Conservation (phyloP, 2,329 filamentous ascomycete species). For the Cercospora zeina region DNA sequence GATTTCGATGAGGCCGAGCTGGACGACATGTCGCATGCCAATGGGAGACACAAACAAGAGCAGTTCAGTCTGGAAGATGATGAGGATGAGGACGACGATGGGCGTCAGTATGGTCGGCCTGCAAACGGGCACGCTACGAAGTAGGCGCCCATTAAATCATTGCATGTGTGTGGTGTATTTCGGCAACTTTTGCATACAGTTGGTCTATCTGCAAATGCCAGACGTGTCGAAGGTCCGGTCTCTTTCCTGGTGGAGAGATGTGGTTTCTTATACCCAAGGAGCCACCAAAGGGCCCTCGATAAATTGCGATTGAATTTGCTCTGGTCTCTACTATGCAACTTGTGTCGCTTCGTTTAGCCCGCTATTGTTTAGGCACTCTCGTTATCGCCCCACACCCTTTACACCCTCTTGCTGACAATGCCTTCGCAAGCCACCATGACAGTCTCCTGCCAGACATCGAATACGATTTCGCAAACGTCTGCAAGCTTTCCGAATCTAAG, state of each 20-base stretch:
- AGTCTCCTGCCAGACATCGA: background rate
- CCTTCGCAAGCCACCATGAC: background rate
- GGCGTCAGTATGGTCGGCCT: slow-evolving; percentile 14
- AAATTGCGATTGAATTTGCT: no score
- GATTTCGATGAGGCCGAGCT: slow-evolving; percentile 64
- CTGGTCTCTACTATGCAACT: background rate
- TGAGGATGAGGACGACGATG: slow-evolving; percentile 23
- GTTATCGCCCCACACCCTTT: background rate
- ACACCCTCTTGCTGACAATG: background rate
- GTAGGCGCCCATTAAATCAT: background rate
- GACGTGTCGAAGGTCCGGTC: no score
- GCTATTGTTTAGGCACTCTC: background rate
- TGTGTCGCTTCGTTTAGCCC: background rate
- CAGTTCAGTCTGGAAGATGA: slow-evolving; percentile 32
- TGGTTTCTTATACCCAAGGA: no score
- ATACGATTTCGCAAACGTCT: background rate
- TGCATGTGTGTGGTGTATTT: background rate
- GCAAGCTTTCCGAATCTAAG: background rate
- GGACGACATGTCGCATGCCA: slow-evolving; percentile 49
- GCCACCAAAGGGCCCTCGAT: no score
- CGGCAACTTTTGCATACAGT: slow-evolving; percentile 3
- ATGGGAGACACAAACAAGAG: slow-evolving; percentile 20
- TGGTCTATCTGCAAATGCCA: background rate
- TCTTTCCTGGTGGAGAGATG: no score
- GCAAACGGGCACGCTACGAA: slow-evolving; percentile 18